Evolutionary conservation across 1,284 basidiomycete genomes (phyloP).

Genomic region (Trichosporon ovoides): DNA sequence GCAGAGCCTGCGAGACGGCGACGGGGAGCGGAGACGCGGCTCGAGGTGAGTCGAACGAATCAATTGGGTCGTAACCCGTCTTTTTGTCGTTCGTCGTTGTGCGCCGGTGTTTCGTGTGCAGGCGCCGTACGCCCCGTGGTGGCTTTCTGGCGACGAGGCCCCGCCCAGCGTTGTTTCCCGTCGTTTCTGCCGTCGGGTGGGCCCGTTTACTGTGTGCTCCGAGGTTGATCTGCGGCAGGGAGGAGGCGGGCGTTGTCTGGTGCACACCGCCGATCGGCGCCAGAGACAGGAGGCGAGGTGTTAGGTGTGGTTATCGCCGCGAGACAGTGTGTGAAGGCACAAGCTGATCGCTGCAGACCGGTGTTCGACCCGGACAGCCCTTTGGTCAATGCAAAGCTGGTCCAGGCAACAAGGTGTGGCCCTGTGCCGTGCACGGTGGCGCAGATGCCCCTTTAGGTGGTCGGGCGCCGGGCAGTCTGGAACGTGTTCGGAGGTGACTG

Average conservation of each 20-base stretch:
- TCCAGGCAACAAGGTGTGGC: not conserved
- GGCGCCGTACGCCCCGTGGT: too few relatives aligned
- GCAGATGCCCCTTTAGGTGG: not conserved
- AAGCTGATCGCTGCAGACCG: not conserved
- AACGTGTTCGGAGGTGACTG: not conserved
- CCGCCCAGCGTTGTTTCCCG: too few relatives aligned
- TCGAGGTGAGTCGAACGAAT: not conserved
- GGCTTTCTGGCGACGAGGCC: too few relatives aligned
- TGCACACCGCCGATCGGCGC: not conserved
- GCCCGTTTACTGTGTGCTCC: too few relatives aligned
- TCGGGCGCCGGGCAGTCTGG: not conserved
- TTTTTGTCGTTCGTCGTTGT: not conserved
- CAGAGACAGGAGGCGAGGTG: not conserved
- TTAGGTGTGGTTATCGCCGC: not conserved
- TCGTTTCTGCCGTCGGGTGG: too few relatives aligned
- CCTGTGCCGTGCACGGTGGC: not conserved
- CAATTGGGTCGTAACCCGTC: not conserved
- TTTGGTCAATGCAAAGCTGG: not conserved
- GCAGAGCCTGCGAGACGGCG: not conserved
- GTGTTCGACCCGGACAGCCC: not conserved
- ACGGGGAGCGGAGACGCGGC: not conserved
- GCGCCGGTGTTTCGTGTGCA: not conserved
- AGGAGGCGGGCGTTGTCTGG: not conserved
- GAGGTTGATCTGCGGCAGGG: too few relatives aligned
- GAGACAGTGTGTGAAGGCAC: not conserved